Conservation (phyloP, 2,329 filamentous ascomycete species). For the Epichloe gansuensis region DNA sequence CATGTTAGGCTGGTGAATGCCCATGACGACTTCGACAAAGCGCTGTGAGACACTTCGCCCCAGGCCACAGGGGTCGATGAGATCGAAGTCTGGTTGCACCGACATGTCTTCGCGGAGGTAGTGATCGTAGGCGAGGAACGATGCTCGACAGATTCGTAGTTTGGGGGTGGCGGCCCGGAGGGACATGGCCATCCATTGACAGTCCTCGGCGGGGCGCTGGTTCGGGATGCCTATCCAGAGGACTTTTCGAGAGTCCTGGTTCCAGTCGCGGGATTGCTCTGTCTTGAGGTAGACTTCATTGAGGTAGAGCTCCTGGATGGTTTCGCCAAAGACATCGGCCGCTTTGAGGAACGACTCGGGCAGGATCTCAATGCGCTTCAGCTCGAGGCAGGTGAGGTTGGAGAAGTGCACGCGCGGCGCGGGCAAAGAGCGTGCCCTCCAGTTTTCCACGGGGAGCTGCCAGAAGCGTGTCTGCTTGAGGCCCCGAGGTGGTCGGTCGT, state of each 20-base stretch:
- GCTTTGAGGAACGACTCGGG: conserved; percentile 23
- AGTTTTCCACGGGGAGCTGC: conserved; percentile 25
- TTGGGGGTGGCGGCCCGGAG: conserved; percentile 23
- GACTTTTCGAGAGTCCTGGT: conserved; percentile 20
- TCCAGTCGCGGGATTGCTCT: conserved; percentile 21
- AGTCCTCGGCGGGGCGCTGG: conserved; percentile 21
- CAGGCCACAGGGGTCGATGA: conserved; percentile 28
- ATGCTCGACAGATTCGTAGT: conserved; percentile 30
- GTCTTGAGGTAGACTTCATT: conserved; percentile 33
- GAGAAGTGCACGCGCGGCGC: conserved; percentile 22
- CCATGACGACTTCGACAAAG: conserved; percentile 32
- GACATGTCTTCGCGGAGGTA: conserved; percentile 22
- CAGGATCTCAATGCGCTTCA: conserved; percentile 28
- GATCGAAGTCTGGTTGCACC: conserved; percentile 22
- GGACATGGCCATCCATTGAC: conserved; percentile 29
- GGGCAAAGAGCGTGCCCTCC: conserved; percentile 27
- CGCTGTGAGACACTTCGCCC: conserved; percentile 29
- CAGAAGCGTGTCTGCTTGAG: conserved; percentile 26
- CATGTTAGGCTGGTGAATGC: conserved; percentile 24
- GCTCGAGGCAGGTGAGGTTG: conserved; percentile 29
- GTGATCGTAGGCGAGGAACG: conserved; percentile 30
- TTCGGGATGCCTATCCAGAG: conserved; percentile 36
- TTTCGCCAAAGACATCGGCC: conserved; percentile 22
- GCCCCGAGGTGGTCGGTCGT: conserved; percentile 23
- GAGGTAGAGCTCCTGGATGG: conserved; percentile 32